These are phyloP conservation scores for Oryza officinalis DNA, from an alignment of 176 grass and related monocot species.

Conservation along the genomic window DNA sequence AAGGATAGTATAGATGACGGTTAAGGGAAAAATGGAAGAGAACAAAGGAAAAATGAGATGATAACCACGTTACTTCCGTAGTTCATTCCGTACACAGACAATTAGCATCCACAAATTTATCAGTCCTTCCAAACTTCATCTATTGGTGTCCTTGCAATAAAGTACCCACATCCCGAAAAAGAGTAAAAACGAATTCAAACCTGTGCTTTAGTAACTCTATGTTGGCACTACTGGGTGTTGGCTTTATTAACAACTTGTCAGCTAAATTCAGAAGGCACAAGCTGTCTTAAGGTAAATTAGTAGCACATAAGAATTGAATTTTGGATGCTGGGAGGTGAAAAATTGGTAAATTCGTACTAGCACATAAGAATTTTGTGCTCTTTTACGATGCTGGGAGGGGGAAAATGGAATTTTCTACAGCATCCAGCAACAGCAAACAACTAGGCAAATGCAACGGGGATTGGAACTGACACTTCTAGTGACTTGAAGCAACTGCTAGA, in stretches of 20 bases:
- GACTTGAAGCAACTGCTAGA: not conserved
- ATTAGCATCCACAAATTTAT: constrained; percentile 8
- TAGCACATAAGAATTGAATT: not conserved
- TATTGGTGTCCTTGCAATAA: not conserved
- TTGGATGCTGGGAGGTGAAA: not conserved
- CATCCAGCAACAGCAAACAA: not conserved
- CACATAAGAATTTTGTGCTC: not conserved
- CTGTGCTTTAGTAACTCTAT: not conserved
- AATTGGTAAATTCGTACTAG: not conserved
- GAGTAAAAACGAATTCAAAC: constrained; percentile 5
- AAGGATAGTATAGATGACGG: constrained; percentile 57
- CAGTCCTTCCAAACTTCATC: constrained; percentile 3
- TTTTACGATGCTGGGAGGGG: not conserved
- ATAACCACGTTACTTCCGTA: not conserved
- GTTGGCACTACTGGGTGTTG: not conserved
- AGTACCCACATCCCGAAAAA: not conserved
- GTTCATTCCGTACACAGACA: not conserved
- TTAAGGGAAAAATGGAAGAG: too few relatives aligned
- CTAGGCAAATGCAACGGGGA: constrained; percentile 7
- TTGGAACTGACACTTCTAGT: not conserved
- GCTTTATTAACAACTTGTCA: not conserved
- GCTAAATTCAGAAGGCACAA: not conserved
- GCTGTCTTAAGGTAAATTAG: not conserved
- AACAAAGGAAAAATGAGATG: constrained; percentile 2
- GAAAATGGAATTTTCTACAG: not conserved